Evolutionary conservation across 2,329 filamentous ascomycete species (phyloP).

Genomic region (Keithomyces neogunnii): DNA sequence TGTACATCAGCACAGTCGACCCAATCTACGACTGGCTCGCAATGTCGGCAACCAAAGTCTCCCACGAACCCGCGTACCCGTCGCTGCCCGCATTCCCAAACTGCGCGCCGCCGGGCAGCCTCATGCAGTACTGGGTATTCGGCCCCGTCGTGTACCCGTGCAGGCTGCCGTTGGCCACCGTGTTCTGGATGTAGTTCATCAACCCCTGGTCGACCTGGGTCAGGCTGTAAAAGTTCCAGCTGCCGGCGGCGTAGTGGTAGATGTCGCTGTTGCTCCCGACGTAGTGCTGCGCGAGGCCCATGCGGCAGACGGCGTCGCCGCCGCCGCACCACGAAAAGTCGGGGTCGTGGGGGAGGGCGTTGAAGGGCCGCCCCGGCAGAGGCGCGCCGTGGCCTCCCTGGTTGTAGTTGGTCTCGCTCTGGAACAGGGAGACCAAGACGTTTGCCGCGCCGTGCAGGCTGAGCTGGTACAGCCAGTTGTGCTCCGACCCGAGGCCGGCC

Average conservation of each 20-base stretch:
- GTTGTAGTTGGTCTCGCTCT: slow-evolving; percentile 42
- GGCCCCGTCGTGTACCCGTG: slow-evolving; percentile 11
- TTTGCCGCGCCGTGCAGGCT: slow-evolving; percentile 40
- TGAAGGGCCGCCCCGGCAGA: slow-evolving; percentile 28
- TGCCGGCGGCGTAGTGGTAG: slow-evolving; percentile 9
- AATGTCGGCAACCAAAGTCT: slow-evolving; percentile 10
- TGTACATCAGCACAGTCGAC: too few species aligned
- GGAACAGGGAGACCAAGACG: slow-evolving; percentile 41
- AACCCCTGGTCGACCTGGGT: slow-evolving; percentile 10
- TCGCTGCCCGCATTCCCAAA: slow-evolving; percentile 11
- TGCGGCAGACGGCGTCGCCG: slow-evolving; percentile 29
- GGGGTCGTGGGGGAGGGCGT: slow-evolving; percentile 25
- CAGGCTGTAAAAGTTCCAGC: slow-evolving; percentile 9
- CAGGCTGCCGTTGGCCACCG: slow-evolving; percentile 6
- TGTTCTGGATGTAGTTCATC: slow-evolving; percentile 12
- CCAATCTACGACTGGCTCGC: slow-evolving; percentile 11
- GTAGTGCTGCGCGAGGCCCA: slow-evolving; percentile 19
- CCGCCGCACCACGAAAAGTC: slow-evolving; percentile 30
- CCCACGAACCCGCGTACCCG: slow-evolving; percentile 12
- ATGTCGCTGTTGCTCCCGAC: slow-evolving; percentile 8
- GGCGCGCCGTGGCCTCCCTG: slow-evolving; percentile 23
- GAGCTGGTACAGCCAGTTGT: slow-evolving; percentile 50
- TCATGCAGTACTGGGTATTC: slow-evolving; percentile 7
- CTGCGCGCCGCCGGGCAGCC: slow-evolving; percentile 8
- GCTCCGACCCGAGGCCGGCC: slow-evolving; percentile 37